Conservation (phyloP, 106 monocot species). For the Dendrobium huoshanense region DNA sequence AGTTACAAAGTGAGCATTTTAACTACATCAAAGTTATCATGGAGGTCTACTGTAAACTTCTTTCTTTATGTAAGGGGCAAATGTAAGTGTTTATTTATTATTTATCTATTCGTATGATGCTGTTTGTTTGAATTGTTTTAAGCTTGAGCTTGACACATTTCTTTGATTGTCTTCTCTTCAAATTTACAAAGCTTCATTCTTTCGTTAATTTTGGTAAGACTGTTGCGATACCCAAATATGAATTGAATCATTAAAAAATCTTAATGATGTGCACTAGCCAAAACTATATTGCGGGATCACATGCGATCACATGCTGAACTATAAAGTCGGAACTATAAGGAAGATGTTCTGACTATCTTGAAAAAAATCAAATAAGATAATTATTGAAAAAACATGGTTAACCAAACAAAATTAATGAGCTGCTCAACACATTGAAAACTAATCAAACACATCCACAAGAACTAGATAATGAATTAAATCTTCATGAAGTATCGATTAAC, state of each 20-base stretch:
- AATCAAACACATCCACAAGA: too few species aligned
- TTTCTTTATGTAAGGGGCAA: constrained; percentile 2
- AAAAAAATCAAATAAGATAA: too few species aligned
- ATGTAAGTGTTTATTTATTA: constrained; percentile 4
- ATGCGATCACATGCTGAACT: not conserved
- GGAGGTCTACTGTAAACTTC: constrained; percentile 13
- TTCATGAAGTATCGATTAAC: too few species aligned
- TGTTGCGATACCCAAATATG: not conserved
- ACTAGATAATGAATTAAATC: too few species aligned
- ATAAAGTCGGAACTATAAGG: not conserved
- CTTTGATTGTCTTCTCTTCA: not conserved
- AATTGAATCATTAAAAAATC: not conserved
- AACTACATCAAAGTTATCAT: constrained; percentile 5
- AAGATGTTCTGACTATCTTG: too few species aligned
- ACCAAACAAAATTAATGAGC: too few species aligned
- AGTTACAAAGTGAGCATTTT: constrained; percentile 5
- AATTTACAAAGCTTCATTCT: not conserved
- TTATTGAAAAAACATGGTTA: too few species aligned
- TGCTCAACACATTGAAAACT: too few species aligned
- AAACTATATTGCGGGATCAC: not conserved
- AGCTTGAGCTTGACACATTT: not conserved
- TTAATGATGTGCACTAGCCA: not conserved
- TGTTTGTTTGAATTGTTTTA: not conserved
- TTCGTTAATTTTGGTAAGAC: not conserved
- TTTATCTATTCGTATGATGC: not conserved